Evolutionary conservation across 75 land plant genomes (phyloP).

Genomic region (Azolla pinnata): DNA sequence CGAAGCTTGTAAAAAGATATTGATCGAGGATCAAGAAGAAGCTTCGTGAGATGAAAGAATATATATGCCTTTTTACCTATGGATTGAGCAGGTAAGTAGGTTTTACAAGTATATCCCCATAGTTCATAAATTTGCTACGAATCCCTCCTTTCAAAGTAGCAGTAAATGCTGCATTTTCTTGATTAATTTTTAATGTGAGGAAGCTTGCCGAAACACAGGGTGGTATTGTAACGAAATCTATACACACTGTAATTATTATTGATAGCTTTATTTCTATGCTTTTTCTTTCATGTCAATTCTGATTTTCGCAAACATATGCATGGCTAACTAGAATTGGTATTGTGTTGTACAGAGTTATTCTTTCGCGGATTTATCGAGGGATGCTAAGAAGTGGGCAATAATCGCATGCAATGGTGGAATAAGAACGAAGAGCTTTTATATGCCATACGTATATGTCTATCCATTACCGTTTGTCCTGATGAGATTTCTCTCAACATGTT

Average conservation of each 20-base stretch:
- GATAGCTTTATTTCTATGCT: background rate
- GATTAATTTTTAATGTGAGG: background rate
- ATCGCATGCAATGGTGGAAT: too few relatives aligned
- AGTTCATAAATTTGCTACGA: background rate
- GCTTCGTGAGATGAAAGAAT: background rate
- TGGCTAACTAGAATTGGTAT: too few relatives aligned
- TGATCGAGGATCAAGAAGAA: conserved; percentile 66
- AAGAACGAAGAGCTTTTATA: too few relatives aligned
- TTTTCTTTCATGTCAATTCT: background rate
- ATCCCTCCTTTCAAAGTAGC: background rate
- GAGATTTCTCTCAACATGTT: too few relatives aligned
- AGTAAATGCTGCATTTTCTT: background rate
- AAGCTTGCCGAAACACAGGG: too few relatives aligned
- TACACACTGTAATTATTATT: background rate
- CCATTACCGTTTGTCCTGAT: too few relatives aligned
- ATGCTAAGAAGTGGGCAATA: too few relatives aligned
- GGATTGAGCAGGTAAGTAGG: background rate
- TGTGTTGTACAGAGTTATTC: too few relatives aligned
- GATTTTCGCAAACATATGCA: too few relatives aligned
- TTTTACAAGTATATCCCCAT: background rate
- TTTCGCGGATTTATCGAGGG: too few relatives aligned
- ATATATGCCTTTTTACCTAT: background rate
- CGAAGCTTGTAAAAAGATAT: conserved; percentile 81
- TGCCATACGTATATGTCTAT: too few relatives aligned
- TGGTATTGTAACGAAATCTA: background rate